Base-by-base conservation (phyloP, 108 stramenopile genomes). In the Skeletonema grethae region DNA sequence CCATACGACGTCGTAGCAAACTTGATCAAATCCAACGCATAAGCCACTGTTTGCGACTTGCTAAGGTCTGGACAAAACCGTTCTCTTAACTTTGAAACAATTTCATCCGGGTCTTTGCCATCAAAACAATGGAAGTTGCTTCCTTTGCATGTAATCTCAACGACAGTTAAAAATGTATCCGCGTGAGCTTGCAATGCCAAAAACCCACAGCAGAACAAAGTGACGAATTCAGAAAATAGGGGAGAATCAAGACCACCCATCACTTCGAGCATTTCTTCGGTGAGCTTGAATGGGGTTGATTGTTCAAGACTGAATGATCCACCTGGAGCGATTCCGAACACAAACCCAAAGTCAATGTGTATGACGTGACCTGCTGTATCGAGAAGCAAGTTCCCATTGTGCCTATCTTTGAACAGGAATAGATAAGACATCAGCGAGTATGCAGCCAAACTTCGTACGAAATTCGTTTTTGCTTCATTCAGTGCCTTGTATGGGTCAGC, bases 281-380 rank as follows among this genome's bases (percentile, higher is more conserved):
- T 99, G n/a, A 99, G 82, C 80, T 99, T 99, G 82, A 99, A 99
- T 9, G 99, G 98, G 12, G 89, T 88, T 5, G 95, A 96, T 56
- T 85, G 85, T 69, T 98, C 98, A 18, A 98, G 77, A 67, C 91
- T 94, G 72, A 97, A 97, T 32, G 90, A 89, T 6, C 97, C 97
- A 13, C 98, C 98, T 1, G 98, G 98, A 50, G 97, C 96, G 29
- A 93, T 88, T 10, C 96, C 95, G 45, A 99, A 92, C 7, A 99
- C 88, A 71, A 98, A 99, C 5, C 99, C 99, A 80, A 98, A 99
- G 79, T 99, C 99, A 66, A 99, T 99, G 82, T 99, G 99, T 69
- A 98, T 90, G 18, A 99, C 86, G 69, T 98, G 97, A n/a, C 98
- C 99, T 25, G 91, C 89, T 30, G 93, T 93, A 73, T 97, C 97